These are phyloP conservation scores for Colletotrichum truncatum DNA, from an alignment of 2,329 filamentous ascomycete species.

Conservation along the genomic window DNA sequence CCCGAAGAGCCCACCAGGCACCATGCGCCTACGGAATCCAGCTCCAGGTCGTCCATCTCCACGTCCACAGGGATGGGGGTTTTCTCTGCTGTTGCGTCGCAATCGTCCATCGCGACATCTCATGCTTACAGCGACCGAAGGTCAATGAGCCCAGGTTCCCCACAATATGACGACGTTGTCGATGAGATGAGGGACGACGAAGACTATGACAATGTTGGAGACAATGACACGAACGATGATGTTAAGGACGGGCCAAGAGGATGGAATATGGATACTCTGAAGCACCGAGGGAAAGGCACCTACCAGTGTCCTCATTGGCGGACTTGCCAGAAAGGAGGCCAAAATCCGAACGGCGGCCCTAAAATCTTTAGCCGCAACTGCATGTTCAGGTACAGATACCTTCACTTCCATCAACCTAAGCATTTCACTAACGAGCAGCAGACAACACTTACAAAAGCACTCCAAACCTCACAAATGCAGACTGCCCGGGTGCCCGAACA, in stretches of 20 bases:
- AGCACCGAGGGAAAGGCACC: constrained; percentile 48
- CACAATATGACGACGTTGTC: neutral
- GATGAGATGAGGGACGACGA: neutral
- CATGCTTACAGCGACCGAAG: neutral
- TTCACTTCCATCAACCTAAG: neutral
- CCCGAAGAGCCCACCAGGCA: neutral
- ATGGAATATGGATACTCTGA: constrained; percentile 49
- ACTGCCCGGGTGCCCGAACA: constrained; percentile 50
- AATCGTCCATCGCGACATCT: constrained; percentile 6
- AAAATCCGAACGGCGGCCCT: constrained; percentile 47
- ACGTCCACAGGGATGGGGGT: neutral
- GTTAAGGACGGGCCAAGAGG: constrained; percentile 28
- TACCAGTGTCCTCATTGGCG: constrained; percentile 46
- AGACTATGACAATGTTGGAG: neutral
- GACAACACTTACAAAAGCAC: constrained; percentile 54
- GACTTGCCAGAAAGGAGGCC: constrained; percentile 50
- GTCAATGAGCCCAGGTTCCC: constrained; percentile 3
- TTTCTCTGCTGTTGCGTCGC: constrained; percentile 9
- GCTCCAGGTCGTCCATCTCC: constrained; percentile 29
- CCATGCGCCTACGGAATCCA: constrained; percentile 8
- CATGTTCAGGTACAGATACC: constrained; percentile 46
- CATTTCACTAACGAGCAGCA: constrained; percentile 32
- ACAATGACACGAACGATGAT: constrained; percentile 1
- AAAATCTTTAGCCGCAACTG: constrained; percentile 50
- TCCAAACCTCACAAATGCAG: constrained; percentile 52